These are phyloP conservation scores for Ascochyta lentis DNA, from an alignment of 2,329 filamentous ascomycete species.

Conservation along the genomic window DNA sequence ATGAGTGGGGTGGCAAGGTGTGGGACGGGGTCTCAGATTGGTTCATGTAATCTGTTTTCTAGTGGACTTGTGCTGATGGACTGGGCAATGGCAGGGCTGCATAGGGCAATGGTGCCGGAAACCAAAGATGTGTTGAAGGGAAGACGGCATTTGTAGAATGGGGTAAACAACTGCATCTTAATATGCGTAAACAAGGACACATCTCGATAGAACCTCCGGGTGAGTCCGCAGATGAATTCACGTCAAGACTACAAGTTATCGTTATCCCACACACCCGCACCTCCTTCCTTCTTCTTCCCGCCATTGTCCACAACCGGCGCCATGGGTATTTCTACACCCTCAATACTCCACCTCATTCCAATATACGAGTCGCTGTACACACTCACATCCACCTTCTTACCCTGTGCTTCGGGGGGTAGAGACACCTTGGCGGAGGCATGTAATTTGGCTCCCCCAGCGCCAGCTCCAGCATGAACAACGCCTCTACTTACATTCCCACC, in stretches of 20 bases:
- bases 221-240: neutral
- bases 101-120: neutral
- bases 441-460: constrained; percentile 47
- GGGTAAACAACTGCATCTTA: too few relatives aligned
- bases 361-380: constrained; percentile 89
- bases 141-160: too few relatives aligned
- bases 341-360: constrained; percentile 70
- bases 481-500: too few relatives aligned
- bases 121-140: too few relatives aligned
- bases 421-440: constrained; percentile 65
- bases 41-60: constrained; percentile 7
- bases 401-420: constrained; percentile 61
- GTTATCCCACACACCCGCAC: constrained; percentile 14
- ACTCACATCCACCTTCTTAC: constrained; percentile 72
- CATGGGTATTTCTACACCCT: constrained; percentile 59
- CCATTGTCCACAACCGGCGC: constrained; percentile 41
- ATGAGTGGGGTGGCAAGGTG: constrained; percentile 6
- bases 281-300: constrained; percentile 35
- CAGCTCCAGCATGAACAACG: constrained; percentile 15
- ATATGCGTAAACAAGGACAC: too few relatives aligned
- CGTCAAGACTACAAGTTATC: neutral
- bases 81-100: neutral
- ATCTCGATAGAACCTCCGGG: too few relatives aligned
- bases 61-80: neutral
- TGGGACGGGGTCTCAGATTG: constrained; percentile 25